A percentile compares a stretch with the other conserved stretches of the same genome.
Conservation (phyloP, 2,329 filamentous ascomycete genomes). For the Pyricularia pennisetigena region DNA sequence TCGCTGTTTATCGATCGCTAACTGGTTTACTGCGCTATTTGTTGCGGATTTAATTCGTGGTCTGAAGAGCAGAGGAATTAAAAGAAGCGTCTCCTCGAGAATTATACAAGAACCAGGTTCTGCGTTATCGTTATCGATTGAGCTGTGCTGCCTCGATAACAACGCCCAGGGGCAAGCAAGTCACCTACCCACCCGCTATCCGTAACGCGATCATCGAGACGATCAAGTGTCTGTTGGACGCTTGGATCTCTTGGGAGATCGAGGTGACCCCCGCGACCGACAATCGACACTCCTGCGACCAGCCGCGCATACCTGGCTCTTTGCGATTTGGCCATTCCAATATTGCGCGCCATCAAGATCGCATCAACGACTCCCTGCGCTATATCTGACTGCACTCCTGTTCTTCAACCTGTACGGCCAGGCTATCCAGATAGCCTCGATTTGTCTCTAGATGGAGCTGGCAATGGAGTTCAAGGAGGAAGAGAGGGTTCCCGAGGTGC, state of each 20-base stretch:
- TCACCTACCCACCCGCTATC: not conserved
- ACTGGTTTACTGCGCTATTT: not conserved
- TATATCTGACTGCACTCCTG: not conserved
- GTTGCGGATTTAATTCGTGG: not conserved
- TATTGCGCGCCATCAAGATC: not conserved
- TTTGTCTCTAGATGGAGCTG: not conserved
- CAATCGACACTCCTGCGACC: not conserved
- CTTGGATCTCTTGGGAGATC: not conserved
- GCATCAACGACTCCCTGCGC: not conserved
- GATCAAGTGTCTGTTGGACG: not conserved
- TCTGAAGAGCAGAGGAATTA: not conserved
- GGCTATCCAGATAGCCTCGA: not conserved
- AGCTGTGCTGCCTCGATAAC: not conserved
- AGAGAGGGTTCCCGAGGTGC: not conserved
- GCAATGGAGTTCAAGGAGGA: not conserved
- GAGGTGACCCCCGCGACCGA: not conserved
- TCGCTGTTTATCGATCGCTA: not conserved
- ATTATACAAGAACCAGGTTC: not conserved
- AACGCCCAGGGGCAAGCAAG: not conserved
- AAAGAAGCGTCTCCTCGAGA: not conserved
- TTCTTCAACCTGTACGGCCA: not conserved
- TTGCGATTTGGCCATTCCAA: not conserved
- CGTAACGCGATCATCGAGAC: not conserved
- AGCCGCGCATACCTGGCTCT: not conserved
- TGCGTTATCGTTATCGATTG: not conserved